Evolutionary conservation across 768 basidiomycete species (phyloP).

Genomic region (Tubosaeta brunneosetosa): DNA sequence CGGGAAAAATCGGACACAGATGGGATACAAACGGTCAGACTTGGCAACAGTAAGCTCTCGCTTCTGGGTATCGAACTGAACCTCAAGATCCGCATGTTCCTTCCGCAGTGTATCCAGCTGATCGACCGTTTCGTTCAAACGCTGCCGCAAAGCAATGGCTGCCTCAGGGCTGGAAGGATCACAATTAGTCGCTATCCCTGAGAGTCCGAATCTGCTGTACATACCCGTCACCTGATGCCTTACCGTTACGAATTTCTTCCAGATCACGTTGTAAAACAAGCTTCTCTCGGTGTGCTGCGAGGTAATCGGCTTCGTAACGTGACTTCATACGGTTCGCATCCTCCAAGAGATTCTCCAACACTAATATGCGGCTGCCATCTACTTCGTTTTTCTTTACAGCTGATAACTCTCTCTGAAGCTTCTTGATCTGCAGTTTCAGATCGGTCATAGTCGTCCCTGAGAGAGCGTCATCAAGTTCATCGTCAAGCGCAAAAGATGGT

Average conservation of each 20-base stretch:
- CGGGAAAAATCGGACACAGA: not conserved
- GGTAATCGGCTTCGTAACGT: conserved; percentile 84
- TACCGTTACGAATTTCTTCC: conserved; percentile 89
- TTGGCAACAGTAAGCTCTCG: conserved; percentile 79
- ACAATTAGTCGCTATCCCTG: conserved; percentile 2
- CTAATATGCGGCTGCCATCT: conserved; percentile 70
- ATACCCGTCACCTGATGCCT: conserved; percentile 76
- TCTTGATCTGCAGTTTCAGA: conserved; percentile 81
- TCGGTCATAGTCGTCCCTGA: conserved; percentile 86
- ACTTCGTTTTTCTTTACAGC: conserved; percentile 68
- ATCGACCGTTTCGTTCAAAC: conserved; percentile 83
- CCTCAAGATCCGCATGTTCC: conserved; percentile 65
- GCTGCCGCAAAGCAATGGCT: conserved; percentile 81
- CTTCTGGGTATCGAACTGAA: conserved; percentile 55
- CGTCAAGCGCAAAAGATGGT: conserved; percentile 62
- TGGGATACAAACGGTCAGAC: conserved; percentile 64
- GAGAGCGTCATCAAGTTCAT: conserved; percentile 85
- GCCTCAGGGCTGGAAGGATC: conserved; percentile 61
- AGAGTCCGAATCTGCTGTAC: conserved; percentile 15
- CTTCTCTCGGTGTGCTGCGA: conserved; percentile 78
- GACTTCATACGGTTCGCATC: conserved; percentile 89
- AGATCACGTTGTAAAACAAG: conserved; percentile 74
- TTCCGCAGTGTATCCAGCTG: conserved; percentile 69
- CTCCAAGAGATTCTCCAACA: conserved; percentile 87
- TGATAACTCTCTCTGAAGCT: conserved; percentile 76